Evolutionary conservation across 192 early-diverging fungal species (phyloP), one percentile per base, ranked within the genome.

Genomic region (Coemansia nantahalensis): DNA sequence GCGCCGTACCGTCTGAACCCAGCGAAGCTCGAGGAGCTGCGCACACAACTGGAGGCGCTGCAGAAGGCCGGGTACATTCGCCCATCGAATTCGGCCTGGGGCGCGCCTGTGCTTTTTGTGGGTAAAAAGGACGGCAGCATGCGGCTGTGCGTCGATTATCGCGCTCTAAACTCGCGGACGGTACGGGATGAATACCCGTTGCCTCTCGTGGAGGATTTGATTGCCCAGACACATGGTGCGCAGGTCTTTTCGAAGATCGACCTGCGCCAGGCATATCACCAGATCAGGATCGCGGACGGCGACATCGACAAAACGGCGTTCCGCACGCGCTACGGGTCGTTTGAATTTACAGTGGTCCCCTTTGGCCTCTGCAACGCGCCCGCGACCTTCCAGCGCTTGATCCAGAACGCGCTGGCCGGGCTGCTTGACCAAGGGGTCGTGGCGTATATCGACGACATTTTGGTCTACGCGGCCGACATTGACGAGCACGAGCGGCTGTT

Each of bases 281-380:
- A 77, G 39, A 55, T 83, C 2, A 32, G 56, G 0, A 61, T 83
- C 2, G 21, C 41, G 24, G 22, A 62, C 19, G 55, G 16, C 0
- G 73, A 82, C 32, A 43, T 59, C 0, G 22, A 28, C 0, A 82
- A 82, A 39, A 82, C 69, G 16, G 70, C 74, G 4, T 82, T 79
- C 49, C 11, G 41, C 1, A 79, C 75, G 0, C 14, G 41, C 0
- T 62, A 65, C 6, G 59, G 74, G 2, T 69, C 51, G 5, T 89
- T 45, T 49, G 66, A 87, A 47, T 85, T 61, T 36, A 26, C 54
- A 0, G 83, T 86, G n/a, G 46, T 89, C 35, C 84, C 83, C 0
- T 84, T 85, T 45, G 83, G 85, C 0, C 40, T 87, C 0, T 68
- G 59, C 15, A 85, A 84, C 46, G 78, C 78, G 2, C 80, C 83